A percentile compares a stretch with the other conserved stretches of the same genome.
Conservation (phyloP, 2,329 filamentous ascomycete genomes). For the Pleoardoris graminearum region DNA sequence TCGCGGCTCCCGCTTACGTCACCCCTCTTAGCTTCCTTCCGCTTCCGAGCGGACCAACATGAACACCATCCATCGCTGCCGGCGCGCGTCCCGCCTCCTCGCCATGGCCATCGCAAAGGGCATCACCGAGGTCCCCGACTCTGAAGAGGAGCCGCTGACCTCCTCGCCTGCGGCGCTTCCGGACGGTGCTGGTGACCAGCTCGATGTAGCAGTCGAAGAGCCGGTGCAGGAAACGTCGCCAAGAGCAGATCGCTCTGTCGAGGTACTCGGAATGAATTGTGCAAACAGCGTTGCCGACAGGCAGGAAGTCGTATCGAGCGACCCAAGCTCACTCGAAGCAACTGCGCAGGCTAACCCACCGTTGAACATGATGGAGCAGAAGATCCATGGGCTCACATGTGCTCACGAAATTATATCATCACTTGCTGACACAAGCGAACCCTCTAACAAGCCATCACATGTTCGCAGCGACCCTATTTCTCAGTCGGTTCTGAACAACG, state of each 20-base stretch:
- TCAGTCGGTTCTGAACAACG: not conserved
- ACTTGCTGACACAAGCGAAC: not conserved
- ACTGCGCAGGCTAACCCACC: conserved; percentile 16
- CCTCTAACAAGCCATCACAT: not conserved
- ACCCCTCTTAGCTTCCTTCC: conserved; percentile 23
- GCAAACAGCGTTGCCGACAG: conserved; percentile 15
- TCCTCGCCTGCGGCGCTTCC: conserved; percentile 26
- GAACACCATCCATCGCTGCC: conserved; percentile 5
- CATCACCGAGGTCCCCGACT: conserved; percentile 36
- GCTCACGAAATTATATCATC: not conserved
- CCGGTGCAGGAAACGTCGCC: conserved; percentile 10
- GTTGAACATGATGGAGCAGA: not conserved
- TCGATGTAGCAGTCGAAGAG: not conserved
- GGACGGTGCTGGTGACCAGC: conserved; percentile 13
- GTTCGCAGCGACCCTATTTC: not conserved
- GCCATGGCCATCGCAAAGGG: conserved; percentile 29
- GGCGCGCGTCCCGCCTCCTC: not conserved
- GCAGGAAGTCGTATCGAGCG: conserved; percentile 12
- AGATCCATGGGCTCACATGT: not conserved
- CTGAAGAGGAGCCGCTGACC: conserved; percentile 38
- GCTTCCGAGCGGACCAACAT: not conserved
- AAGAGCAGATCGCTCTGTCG: conserved; percentile 16
- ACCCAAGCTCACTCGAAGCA: conserved; percentile 10
- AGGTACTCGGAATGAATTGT: too few relatives aligned
- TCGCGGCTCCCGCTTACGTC: conserved; percentile 34